Evolutionary conservation across 306 rosid species (phyloP).

Genomic region (Fragaria nilgerrensis): DNA sequence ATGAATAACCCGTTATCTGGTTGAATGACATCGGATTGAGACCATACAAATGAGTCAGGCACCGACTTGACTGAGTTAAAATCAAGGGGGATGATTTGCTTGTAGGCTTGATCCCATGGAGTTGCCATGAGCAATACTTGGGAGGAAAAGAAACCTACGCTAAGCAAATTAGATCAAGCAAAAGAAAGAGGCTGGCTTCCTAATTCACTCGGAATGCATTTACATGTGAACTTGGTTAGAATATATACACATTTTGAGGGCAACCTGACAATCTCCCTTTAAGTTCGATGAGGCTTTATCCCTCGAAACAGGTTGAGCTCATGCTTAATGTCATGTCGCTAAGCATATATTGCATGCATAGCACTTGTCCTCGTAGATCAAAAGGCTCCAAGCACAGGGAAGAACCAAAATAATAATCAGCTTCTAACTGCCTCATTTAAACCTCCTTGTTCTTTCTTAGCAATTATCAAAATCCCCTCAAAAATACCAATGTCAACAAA

Average conservation of each 20-base stretch:
- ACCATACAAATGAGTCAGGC: constrained; percentile 1
- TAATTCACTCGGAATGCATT: not conserved
- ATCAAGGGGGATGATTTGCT: constrained; percentile 1
- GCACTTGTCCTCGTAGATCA: not conserved
- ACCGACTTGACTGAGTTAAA: not conserved
- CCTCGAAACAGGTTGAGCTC: not conserved
- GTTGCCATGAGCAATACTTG: not conserved
- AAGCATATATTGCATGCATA: not conserved
- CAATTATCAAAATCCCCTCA: not conserved
- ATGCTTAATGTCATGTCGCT: not conserved
- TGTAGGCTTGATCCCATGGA: not conserved
- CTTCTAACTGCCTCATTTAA: not conserved
- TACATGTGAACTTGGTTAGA: not conserved
- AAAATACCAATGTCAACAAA: not conserved
- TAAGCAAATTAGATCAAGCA: not conserved
- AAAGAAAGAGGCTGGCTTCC: not conserved
- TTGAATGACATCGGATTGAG: not conserved
- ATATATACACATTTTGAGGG: not conserved
- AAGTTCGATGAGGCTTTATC: not conserved
- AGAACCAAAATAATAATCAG: not conserved
- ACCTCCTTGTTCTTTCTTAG: not conserved
- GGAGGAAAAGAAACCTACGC: not conserved
- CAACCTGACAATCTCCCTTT: not conserved
- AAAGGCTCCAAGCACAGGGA: not conserved
- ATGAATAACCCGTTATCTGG: not conserved